Conservation (phyloP, 2,329 filamentous ascomycete species). For the Sordariomycetes sp. region DNA sequence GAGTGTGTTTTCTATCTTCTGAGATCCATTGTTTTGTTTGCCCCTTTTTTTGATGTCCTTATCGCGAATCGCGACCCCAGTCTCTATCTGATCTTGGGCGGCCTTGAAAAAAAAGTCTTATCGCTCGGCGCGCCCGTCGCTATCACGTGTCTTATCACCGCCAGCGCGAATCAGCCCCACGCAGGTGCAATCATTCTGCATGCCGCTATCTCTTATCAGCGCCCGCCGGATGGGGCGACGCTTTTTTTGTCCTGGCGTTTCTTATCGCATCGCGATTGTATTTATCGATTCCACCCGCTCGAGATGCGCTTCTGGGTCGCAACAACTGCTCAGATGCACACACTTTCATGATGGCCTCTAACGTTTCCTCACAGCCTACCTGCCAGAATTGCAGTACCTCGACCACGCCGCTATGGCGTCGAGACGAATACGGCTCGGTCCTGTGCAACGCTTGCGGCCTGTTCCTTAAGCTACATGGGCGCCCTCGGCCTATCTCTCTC, state of each 20-base stretch:
- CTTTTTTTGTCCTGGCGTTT: constrained; percentile 19
- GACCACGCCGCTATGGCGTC: constrained; percentile 92
- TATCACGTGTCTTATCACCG: constrained; percentile 4
- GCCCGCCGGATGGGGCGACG: constrained; percentile 17
- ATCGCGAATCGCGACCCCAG: not conserved
- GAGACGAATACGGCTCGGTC: constrained; percentile 90
- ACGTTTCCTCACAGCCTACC: constrained; percentile 71
- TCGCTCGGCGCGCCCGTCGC: not conserved
- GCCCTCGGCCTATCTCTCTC: constrained; percentile 85
- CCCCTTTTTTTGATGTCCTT: not conserved
- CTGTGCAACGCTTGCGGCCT: constrained; percentile 98
- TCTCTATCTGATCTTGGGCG: not conserved
- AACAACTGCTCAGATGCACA: constrained; percentile 16
- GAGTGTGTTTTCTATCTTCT: constrained; percentile 3
- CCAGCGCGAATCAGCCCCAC: constrained; percentile 10
- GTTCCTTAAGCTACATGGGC: constrained; percentile 93
- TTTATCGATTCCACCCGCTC: constrained; percentile 12
- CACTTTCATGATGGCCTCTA: constrained; percentile 40
- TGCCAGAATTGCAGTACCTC: constrained; percentile 96
- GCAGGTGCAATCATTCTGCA: constrained; percentile 3
- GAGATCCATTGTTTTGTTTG: not conserved
- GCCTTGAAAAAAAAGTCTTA: constrained; percentile 2
- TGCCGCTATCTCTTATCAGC: constrained; percentile 24
- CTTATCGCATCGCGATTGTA: constrained; percentile 29
- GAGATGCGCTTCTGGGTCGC: not conserved